Conservation (phyloP, 192 early-diverging fungal genomes). For the Podila epicladia region DNA sequence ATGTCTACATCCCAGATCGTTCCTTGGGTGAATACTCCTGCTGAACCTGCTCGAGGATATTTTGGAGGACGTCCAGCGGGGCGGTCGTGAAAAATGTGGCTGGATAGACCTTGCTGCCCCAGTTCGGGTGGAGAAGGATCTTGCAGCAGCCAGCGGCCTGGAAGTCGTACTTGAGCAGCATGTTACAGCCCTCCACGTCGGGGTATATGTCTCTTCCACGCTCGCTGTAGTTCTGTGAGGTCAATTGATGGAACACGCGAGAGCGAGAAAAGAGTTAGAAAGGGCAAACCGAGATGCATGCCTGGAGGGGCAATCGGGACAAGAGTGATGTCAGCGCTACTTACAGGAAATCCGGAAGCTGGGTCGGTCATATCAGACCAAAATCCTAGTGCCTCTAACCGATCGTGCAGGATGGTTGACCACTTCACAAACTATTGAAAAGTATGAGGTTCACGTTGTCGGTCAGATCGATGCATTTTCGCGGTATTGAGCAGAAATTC, state of each 20-base stretch:
- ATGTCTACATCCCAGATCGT: background rate
- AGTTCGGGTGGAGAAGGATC: slow-evolving; percentile 85
- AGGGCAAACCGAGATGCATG: background rate
- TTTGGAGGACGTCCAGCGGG: slow-evolving; percentile 58
- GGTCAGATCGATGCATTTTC: too few species aligned
- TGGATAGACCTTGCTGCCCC: slow-evolving; percentile 93
- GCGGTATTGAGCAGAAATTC: too few species aligned
- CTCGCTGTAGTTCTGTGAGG: slow-evolving; percentile 63
- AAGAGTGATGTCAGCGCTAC: background rate
- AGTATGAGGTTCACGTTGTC: slow-evolving; percentile 1
- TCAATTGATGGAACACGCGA: background rate
- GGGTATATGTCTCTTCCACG: slow-evolving; percentile 85
- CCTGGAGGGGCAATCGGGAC: background rate
- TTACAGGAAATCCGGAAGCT: slow-evolving; percentile 84
- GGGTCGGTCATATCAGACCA: slow-evolving; percentile 96
- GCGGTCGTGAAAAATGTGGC: slow-evolving; percentile 87
- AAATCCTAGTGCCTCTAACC: slow-evolving; percentile 65
- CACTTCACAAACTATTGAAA: slow-evolving; percentile 74
- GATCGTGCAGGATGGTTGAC: slow-evolving; percentile 66
- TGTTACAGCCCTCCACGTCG: slow-evolving; percentile 86
- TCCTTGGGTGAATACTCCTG: slow-evolving; percentile 1
- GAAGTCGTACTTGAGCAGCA: slow-evolving; percentile 79
- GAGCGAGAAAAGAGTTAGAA: background rate
- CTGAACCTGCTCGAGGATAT: slow-evolving; percentile 30
- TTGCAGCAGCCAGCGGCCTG: slow-evolving; percentile 85